Percentiles rank a stretch among this genome's conserved stretches.
Evolutionary conservation across 2,329 filamentous ascomycete genomes (phyloP).

Genomic region (Byssoonygena ceratinophila): DNA sequence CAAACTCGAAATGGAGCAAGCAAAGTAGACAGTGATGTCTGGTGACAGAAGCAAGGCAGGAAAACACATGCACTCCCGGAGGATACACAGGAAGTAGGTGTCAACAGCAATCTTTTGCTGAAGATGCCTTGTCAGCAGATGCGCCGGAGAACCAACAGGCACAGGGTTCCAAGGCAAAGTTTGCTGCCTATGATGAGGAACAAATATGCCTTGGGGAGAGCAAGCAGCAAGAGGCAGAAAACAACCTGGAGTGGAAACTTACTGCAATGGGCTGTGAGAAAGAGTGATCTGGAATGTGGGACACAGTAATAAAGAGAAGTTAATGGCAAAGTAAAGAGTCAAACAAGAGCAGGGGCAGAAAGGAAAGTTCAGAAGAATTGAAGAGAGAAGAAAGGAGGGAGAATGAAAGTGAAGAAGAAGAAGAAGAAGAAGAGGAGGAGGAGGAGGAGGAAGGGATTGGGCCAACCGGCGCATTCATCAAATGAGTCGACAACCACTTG

Average conservation of each 20-base stretch:
- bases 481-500: constrained; percentile 10
- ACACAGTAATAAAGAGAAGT: background rate
- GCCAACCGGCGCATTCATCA: constrained; percentile 7
- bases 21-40: constrained; percentile 3
- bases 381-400: constrained; percentile 6
- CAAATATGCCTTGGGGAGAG: background rate
- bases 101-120: background rate
- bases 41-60: background rate
- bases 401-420: constrained; percentile 15
- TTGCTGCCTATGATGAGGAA: background rate
- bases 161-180: background rate
- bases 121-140: constrained; percentile 2
- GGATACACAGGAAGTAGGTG: background rate
- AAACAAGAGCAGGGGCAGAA: constrained; percentile 7
- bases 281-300: constrained; percentile 7
- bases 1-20: background rate
- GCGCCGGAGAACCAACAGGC: background rate
- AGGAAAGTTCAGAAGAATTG: constrained; percentile 14
- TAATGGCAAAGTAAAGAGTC: background rate
- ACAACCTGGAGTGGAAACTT: background rate
- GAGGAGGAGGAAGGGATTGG: constrained; percentile 7
- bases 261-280: constrained; percentile 1
- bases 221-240: constrained; percentile 2
- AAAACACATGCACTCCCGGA: background rate
- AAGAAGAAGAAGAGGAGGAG: background rate